Evolutionary conservation across 2,329 filamentous ascomycete species (phyloP).

Genomic region (Hymenoscyphus repandus): DNA sequence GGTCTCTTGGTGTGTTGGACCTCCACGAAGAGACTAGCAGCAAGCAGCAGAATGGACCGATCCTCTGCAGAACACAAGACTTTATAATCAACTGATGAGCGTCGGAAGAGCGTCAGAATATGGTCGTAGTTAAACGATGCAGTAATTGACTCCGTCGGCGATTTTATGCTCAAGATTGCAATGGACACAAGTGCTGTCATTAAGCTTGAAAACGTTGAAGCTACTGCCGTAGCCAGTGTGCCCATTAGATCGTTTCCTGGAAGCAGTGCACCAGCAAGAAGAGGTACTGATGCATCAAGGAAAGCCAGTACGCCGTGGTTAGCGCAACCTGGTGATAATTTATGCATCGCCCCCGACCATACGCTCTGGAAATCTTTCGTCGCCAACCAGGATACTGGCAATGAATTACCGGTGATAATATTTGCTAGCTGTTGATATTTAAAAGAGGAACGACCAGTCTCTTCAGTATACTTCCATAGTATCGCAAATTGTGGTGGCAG

Average conservation of each 20-base stretch:
- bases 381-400: slow-evolving; percentile 42
- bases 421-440: slow-evolving; percentile 35
- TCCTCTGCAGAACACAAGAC: neutral
- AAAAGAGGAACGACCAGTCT: slow-evolving; percentile 30
- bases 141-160: neutral
- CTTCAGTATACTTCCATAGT: slow-evolving; percentile 33
- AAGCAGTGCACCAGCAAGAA: slow-evolving; percentile 18
- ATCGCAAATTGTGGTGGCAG: slow-evolving; percentile 31
- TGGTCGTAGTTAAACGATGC: slow-evolving; percentile 5
- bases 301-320: slow-evolving; percentile 36
- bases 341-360: slow-evolving; percentile 37
- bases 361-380: slow-evolving; percentile 37
- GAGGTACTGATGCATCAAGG: slow-evolving; percentile 31
- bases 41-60: slow-evolving; percentile 13
- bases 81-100: slow-evolving; percentile 10
- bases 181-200: slow-evolving; percentile 38
- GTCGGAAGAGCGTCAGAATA: slow-evolving; percentile 15
- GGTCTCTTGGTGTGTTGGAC: neutral
- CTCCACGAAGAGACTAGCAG: slow-evolving; percentile 20
- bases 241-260: neutral
- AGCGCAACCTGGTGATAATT: slow-evolving; percentile 30
- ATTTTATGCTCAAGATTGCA: slow-evolving; percentile 26
- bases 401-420: slow-evolving; percentile 32
- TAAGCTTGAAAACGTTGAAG: slow-evolving; percentile 38
- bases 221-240: slow-evolving; percentile 16